Evolutionary conservation across 1,139 yeast species (phyloP), one percentile per base, ranked within the genome.

Genomic region (Taphrina deformans): DNA sequence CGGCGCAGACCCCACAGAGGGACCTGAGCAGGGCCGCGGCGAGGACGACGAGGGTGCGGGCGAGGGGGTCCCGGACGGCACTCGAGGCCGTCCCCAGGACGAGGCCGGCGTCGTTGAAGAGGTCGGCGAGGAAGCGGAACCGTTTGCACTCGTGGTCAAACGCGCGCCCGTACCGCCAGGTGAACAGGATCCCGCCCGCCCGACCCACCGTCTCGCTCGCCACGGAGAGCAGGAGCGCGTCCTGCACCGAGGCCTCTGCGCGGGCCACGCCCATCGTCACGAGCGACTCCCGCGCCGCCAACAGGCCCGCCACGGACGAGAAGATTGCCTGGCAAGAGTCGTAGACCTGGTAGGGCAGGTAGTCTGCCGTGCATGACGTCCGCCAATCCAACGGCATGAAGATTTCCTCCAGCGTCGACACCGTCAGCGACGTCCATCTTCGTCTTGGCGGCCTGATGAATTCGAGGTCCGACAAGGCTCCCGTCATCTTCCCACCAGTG

Each of bases 351-450:
- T 76, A 76, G 67, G 73, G 73, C 26, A 74, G 70, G 66, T 76
- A 76, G 65, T 76, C 79, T 1, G 74, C 64, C 6, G 71, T 69
- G 24, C 76, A 79, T 55, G 76, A 72, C 51, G 72, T 70, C 3
- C 79, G 79, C 63, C 74, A 76, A 2, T 79, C 79, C 1, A 78
- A 73, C 3, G 79, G 79, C 56, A 76, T 69, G 64, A 76, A 76
- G 48, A 77, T 72, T 58, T 73, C 71, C 12, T 74, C 70, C 41
- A 75, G 68, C 27, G 41, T 38, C 41, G 41, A 12, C 18, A 38
- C 3, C 18, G 41, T 38, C 41, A 38, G 41, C 18, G 41, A 38
- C 4, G 16, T 12, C 41, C 41, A 38, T 38, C n/a, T 12, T 38
- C n/a, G 18, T 2, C 16, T 38, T n/a, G 41, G 41, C 16, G 41